These are phyloP conservation scores for Wickerhamomyces ciferrii DNA, from an alignment of 805 yeast species.

Conservation along the genomic window DNA sequence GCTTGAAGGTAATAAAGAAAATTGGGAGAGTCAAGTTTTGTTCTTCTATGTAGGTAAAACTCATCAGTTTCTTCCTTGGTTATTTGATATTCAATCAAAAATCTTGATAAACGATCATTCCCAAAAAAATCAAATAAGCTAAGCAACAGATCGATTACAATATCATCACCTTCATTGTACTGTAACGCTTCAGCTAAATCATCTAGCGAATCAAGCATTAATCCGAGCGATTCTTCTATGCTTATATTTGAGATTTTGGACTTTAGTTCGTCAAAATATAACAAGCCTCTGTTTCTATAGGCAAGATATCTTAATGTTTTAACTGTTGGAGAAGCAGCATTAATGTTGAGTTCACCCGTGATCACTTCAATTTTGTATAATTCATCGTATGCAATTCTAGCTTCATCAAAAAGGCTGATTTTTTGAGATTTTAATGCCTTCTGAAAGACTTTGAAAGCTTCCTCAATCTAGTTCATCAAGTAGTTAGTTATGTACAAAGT, in stretches of 20 bases:
- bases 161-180: conserved; percentile 63
- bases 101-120: conserved; percentile 44
- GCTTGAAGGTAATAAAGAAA: conserved; percentile 7
- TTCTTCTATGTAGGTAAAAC: conserved; percentile 12
- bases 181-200: conserved; percentile 62
- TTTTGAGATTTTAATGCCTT: conserved; percentile 63
- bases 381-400: conserved; percentile 52
- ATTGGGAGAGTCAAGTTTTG: conserved; percentile 12
- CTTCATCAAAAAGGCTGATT: conserved; percentile 36
- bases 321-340: conserved; percentile 56
- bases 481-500: not conserved
- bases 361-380: conserved; percentile 69
- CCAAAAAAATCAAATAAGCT: conserved; percentile 47
- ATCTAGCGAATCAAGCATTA: conserved; percentile 34
- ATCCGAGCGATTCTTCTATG: conserved; percentile 4
- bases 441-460: conserved; percentile 73
- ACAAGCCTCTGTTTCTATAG: conserved; percentile 76
- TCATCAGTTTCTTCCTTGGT: conserved; percentile 42
- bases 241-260: conserved; percentile 10
- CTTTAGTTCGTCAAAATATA: conserved; percentile 40
- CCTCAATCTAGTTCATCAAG: conserved; percentile 44
- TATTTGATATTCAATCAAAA: conserved; percentile 54
- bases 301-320: conserved; percentile 72
- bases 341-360: conserved; percentile 29
- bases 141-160: conserved; percentile 43